Base-by-base conservation (phyloP, 2,329 filamentous ascomycete species). In the Incumbomyces lentus region DNA sequence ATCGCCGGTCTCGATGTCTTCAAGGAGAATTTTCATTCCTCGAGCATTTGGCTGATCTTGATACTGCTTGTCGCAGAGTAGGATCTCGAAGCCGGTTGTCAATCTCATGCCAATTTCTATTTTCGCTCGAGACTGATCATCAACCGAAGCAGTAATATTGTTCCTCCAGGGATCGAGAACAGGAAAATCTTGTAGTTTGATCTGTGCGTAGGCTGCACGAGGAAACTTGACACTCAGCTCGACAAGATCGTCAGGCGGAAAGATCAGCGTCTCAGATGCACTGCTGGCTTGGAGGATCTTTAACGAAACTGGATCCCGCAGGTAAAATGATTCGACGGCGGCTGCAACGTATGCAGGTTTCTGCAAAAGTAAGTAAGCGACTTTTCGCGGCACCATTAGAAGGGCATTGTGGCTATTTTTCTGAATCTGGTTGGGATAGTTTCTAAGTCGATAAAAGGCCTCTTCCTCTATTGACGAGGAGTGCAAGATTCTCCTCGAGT, bases 291-390 rank as follows among this genome's bases (percentile, higher is more conserved):
- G 68, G 2, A 95, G 68, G 1, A 81, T 77, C 46, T 82, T 82
- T 36, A 95, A 65, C 1, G 82, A 74, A 48, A 87, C 73, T 0
- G 87, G 82, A 58, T 96, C 89, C 51, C 92, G 81, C 12, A 95
- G 74, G 62, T 96, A 96, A 64, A 98, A 96, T 1, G 84, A 81
- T 64, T 98, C 93, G 2, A 90, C 78, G 1, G 87, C 88, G 0
- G 88, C 80, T 2, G 88, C 82, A 48, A 96, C 80, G 49, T 84
- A 81, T 13, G 81, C 76, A 0, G 89, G 86, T 17, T 81, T 78
- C 36, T 76, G 68, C 56, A 90, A 84, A 2, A 98, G 68, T 32
- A 96, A 72, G 54, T 82, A 82, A 6, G 88, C 90, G 22, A 95
- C 67, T 55, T 82, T 88, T 49, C 92, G 79, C 0, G 92, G 92